phyloP scores from a whole-genome alignment of 106 monocot genomes.

The Acorus gramineus region DNA sequence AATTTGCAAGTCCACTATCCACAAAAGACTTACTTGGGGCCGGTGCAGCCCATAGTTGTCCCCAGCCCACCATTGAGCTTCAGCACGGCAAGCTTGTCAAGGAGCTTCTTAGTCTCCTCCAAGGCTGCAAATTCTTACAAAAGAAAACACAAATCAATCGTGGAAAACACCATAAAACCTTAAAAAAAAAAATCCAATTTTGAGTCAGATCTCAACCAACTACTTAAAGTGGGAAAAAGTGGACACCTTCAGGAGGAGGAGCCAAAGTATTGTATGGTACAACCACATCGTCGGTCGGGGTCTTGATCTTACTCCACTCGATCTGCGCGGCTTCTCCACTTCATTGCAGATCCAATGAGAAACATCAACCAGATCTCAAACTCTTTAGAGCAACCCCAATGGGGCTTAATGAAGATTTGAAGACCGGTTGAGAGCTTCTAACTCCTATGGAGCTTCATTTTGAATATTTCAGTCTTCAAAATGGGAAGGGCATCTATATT shows the following conservation, averaged over 20 bases:
- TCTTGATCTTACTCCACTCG: slow-evolving; percentile 84
- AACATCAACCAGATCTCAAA: background rate
- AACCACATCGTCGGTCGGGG: slow-evolving; percentile 81
- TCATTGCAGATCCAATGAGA: background rate
- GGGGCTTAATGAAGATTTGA: too few relatives aligned
- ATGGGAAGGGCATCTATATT: too few relatives aligned
- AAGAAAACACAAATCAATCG: background rate
- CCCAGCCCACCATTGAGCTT: slow-evolving; percentile 97
- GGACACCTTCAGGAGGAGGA: slow-evolving; percentile 52
- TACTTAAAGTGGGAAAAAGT: background rate
- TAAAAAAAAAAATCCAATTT: background rate
- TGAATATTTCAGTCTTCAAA: too few relatives aligned
- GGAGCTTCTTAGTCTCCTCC: slow-evolving; percentile 62
- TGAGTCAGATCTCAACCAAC: background rate
- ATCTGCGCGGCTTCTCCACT: slow-evolving; percentile 79
- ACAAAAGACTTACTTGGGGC: slow-evolving; percentile 61
- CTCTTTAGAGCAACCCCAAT: background rate
- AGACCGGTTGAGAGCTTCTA: too few relatives aligned
- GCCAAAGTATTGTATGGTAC: slow-evolving; percentile 62
- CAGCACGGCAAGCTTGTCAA: slow-evolving; percentile 81
- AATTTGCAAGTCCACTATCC: too few relatives aligned
- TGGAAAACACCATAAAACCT: background rate
- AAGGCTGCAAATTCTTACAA: slow-evolving; percentile 29
- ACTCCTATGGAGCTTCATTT: too few relatives aligned
- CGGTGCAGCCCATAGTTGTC: slow-evolving; percentile 96